Percentiles rank a stretch among this genome's conserved stretches.
phyloP scores from a whole-genome alignment of 768 basidiomycete species.

The Cyclocybe aegerita region DNA sequence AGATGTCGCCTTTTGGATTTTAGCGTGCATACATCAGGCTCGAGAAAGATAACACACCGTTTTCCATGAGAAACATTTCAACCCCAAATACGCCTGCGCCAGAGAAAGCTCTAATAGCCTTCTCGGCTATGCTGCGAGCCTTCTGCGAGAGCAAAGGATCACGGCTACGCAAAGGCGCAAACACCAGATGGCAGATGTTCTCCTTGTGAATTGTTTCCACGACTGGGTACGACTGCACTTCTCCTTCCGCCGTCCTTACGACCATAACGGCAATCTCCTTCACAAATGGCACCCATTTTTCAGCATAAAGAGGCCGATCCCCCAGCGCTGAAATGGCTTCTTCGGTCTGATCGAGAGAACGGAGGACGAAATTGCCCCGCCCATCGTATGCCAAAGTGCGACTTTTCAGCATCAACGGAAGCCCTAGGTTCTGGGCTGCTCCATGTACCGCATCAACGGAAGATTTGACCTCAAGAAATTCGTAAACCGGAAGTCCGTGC shows the following conservation, averaged over 20 bases:
- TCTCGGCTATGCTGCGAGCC: slow-evolving; percentile 76
- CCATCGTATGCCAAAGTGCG: slow-evolving; percentile 97
- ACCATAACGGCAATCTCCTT: slow-evolving; percentile 98
- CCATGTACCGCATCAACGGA: slow-evolving; percentile 48
- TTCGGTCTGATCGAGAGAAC: slow-evolving; percentile 47
- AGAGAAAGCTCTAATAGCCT: slow-evolving; percentile 71
- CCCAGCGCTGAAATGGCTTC: slow-evolving; percentile 54
- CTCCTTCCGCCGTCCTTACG: slow-evolving; percentile 72
- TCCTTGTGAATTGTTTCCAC: slow-evolving; percentile 96
- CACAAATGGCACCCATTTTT: slow-evolving; percentile 87
- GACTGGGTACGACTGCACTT: slow-evolving; percentile 81
- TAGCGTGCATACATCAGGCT: neutral
- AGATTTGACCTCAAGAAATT: slow-evolving; percentile 60
- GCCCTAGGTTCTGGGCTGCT: slow-evolving; percentile 61
- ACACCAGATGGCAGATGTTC: slow-evolving; percentile 90
- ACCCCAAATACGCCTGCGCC: slow-evolving; percentile 97
- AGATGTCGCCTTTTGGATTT: slow-evolving; percentile 56
- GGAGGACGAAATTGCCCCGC: slow-evolving; percentile 84
- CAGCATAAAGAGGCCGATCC: slow-evolving; percentile 83
- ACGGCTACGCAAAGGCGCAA: slow-evolving; percentile 74
- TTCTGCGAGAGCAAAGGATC: slow-evolving; percentile 53
- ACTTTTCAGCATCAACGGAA: slow-evolving; percentile 95
- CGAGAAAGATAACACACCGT: slow-evolving; percentile 54
- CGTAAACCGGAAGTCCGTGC: slow-evolving; percentile 52
- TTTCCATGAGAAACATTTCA: slow-evolving; percentile 92